Evolutionary conservation across 345 rosid genomes (phyloP).

Genomic region (Bruguiera gymnorhiza): DNA sequence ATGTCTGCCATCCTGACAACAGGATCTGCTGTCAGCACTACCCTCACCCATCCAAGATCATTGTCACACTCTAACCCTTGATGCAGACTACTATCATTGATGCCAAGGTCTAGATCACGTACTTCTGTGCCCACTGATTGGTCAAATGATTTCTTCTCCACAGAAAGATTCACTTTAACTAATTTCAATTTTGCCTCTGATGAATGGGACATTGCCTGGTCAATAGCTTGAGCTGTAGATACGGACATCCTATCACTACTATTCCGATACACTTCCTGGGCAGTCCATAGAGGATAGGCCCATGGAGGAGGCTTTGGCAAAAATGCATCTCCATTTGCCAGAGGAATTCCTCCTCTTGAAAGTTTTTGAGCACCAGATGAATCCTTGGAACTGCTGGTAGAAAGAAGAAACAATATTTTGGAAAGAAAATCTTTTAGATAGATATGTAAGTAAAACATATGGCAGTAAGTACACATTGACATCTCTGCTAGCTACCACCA

Average conservation of each 20-base stretch:
- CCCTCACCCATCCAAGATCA: conserved; percentile 93
- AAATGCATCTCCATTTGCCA: conserved; percentile 96
- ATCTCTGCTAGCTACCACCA: conserved; percentile 1
- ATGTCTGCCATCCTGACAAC: conserved; percentile 68
- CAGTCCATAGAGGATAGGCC: conserved; percentile 99
- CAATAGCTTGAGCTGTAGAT: conserved; percentile 96
- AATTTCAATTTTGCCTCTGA: conserved; percentile 69
- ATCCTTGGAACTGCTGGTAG: conserved; percentile 64
- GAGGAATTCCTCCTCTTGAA: conserved; percentile 95
- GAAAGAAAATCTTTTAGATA: too few relatives aligned
- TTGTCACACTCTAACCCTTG: conserved; percentile 24
- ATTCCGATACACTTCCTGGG: conserved; percentile 93
- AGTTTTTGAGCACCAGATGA: conserved; percentile 72
- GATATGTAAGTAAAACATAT: too few relatives aligned
- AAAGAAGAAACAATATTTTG: neutral
- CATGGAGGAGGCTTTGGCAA: conserved; percentile 97
- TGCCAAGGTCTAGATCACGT: conserved; percentile 23
- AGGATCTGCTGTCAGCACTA: conserved; percentile 80
- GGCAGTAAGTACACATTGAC: neutral
- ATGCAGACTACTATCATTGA: conserved; percentile 12
- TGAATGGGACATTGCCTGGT: conserved; percentile 94
- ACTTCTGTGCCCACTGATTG: conserved; percentile 22
- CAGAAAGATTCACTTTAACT: conserved; percentile 62
- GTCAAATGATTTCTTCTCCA: conserved; percentile 41
- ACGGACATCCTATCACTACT: conserved; percentile 95